Evolutionary conservation across 768 basidiomycete species (phyloP).

Genomic region (Boletus subparvulus): DNA sequence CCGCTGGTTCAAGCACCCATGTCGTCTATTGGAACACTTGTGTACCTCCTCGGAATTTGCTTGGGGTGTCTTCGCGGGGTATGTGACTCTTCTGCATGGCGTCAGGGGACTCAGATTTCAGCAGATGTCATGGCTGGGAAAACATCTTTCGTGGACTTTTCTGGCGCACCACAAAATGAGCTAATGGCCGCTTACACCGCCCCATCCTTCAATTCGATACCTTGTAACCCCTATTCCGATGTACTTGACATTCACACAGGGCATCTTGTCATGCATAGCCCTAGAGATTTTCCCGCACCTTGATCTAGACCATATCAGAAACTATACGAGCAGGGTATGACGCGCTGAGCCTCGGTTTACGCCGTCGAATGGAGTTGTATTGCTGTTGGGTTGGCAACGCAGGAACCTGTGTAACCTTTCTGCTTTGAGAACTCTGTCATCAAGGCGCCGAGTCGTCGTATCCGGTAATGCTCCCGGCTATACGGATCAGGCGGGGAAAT

Average conservation of each 20-base stretch:
- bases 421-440: not conserved
- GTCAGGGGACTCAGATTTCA: not conserved
- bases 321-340: constrained; percentile 29
- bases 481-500: not conserved
- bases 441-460: not conserved
- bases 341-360: constrained; percentile 37
- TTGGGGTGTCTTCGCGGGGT: constrained; percentile 30
- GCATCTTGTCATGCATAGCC: constrained; percentile 24
- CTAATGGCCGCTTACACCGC: constrained; percentile 19
- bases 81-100: not conserved
- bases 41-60: constrained; percentile 39
- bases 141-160: constrained; percentile 30
- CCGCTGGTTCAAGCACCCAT: constrained; percentile 2
- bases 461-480: too few relatives aligned
- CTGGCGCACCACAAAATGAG: constrained; percentile 23
- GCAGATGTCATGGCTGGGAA: constrained; percentile 26
- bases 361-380: constrained; percentile 17
- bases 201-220: constrained; percentile 10
- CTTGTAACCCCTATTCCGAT: constrained; percentile 36
- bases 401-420: constrained; percentile 2
- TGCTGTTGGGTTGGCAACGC: not conserved
- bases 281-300: constrained; percentile 37
- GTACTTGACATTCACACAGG: constrained; percentile 15
- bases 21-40: constrained; percentile 43
- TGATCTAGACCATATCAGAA: constrained; percentile 37